phyloP scores from a whole-genome alignment of 2,329 filamentous ascomycete genomes.

The Pseudocercospora pini-densiflorae region DNA sequence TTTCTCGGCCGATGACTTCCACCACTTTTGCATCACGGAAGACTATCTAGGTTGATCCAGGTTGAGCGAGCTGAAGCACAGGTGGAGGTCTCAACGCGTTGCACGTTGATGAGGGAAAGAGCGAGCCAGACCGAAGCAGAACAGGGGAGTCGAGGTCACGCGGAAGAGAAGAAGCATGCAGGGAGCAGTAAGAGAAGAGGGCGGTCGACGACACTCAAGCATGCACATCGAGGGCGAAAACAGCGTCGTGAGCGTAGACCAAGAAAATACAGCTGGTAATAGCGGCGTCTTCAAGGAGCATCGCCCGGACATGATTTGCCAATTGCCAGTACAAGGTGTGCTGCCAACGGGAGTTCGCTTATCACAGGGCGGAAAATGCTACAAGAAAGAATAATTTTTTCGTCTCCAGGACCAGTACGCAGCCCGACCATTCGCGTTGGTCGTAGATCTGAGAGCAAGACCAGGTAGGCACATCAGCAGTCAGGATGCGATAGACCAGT shows the following conservation, averaged over 20 bases:
- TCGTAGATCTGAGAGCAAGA: not conserved
- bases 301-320: no score
- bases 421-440: no score
- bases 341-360: no score
- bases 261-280: no score
- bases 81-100: slow-evolving; percentile 2
- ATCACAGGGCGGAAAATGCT: not conserved
- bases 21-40: not conserved
- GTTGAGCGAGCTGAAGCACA: not conserved
- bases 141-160: not conserved
- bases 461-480: not conserved
- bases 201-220: not conserved
- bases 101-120: not conserved
- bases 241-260: no score
- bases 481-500: not conserved
- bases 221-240: no score
- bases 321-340: no score
- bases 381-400: not conserved
- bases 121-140: not conserved
- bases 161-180: not conserved
- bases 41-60: not conserved
- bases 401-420: no score
- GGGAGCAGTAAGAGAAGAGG: not conserved
- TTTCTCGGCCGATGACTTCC: not conserved
- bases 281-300: no score